These are phyloP conservation scores for Candida sp. DNA, from an alignment of 1,139 yeast species.

Conservation along the genomic window DNA sequence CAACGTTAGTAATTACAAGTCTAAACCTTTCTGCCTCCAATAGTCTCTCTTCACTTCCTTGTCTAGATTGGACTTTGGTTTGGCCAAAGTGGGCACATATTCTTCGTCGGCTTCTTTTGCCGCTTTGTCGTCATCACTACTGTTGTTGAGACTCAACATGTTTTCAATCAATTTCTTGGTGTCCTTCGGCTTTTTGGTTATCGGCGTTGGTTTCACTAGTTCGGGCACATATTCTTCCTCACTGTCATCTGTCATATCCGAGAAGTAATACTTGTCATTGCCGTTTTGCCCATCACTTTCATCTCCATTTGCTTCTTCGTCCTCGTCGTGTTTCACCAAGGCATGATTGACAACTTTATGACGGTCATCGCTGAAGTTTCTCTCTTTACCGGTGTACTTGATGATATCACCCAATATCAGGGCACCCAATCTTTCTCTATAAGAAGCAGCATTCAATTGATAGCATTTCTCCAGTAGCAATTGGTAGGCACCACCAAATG, in stretches of 20 bases:
- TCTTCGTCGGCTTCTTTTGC: conserved; percentile 15
- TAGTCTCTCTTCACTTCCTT: conserved; percentile 43
- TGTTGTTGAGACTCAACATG: conserved; percentile 28
- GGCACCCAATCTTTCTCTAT: conserved; percentile 70
- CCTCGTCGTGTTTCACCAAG: conserved; percentile 32
- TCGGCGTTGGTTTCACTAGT: conserved; percentile 6
- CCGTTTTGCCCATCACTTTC: conserved; percentile 40
- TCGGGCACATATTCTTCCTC: conserved; percentile 24
- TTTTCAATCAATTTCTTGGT: conserved; percentile 27
- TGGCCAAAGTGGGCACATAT: conserved; percentile 11
- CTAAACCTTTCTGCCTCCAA: conserved; percentile 51
- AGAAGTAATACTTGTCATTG: conserved; percentile 33
- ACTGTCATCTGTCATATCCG: conserved; percentile 48
- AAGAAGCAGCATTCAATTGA: conserved; percentile 58
- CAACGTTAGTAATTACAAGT: conserved; percentile 17
- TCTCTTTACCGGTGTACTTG: conserved; percentile 71
- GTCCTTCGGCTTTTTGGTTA: conserved; percentile 17
- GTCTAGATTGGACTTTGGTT: conserved; percentile 26
- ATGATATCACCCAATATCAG: conserved; percentile 85
- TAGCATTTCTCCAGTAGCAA: conserved; percentile 75
- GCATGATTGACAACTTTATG: conserved; percentile 67
- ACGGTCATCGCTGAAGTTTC: conserved; percentile 85
- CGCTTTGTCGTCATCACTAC: conserved; percentile 20
- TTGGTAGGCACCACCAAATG: conserved; percentile 93
- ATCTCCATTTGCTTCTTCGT: conserved; percentile 18